Conservation (phyloP, 164 flowering plant genomes). For the Buxus sempervirens region DNA sequence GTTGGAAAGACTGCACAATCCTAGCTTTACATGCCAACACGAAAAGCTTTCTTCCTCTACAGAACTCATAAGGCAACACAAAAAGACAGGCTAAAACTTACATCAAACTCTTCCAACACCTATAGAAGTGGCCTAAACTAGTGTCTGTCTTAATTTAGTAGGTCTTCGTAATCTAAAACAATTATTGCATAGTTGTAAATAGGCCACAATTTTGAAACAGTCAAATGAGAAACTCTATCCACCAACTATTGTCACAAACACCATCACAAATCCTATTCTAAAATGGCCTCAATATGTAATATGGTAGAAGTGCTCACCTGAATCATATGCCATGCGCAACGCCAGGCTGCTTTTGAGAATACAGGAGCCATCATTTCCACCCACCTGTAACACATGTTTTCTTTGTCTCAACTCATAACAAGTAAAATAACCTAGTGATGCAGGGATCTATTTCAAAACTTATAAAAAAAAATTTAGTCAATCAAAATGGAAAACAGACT, state of each 20-base stretch:
- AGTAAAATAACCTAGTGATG: background rate
- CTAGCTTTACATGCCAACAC: background rate
- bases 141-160: too few relatives aligned
- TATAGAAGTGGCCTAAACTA: background rate
- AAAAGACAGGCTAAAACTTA: too few relatives aligned
- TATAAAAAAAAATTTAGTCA: too few relatives aligned
- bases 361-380: conserved; percentile 99
- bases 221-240: too few relatives aligned
- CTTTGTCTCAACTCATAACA: background rate
- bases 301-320: conserved; percentile 46
- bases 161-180: too few relatives aligned
- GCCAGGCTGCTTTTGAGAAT: conserved; percentile 86
- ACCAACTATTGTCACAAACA: too few relatives aligned
- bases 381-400: conserved; percentile 55
- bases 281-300: background rate
- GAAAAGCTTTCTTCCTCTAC: too few relatives aligned
- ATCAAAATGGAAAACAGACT: background rate
- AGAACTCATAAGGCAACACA: background rate
- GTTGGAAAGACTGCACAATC: background rate
- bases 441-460: too few relatives aligned
- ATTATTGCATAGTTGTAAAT: too few relatives aligned
- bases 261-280: background rate
- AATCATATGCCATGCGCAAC: conserved; percentile 89
- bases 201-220: too few relatives aligned
- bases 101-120: background rate